Base-by-base conservation (phyloP, 371 early-diverging fungal species). In the Mucor mucedo region DNA sequence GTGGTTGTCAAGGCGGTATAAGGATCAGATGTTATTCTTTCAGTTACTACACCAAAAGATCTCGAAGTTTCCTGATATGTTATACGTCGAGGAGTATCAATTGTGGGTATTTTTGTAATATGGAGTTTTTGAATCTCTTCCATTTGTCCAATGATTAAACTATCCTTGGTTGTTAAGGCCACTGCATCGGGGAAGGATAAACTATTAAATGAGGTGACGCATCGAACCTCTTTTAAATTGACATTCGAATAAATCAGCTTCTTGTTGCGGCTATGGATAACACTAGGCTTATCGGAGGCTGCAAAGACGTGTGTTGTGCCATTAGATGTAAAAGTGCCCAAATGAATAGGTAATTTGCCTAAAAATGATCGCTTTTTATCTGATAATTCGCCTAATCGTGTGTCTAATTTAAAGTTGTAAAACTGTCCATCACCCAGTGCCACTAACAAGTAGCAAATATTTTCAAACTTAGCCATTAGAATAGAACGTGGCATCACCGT, bases 71-170 rank as follows among this genome's bases (percentile, higher is more conserved):
- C 85, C 52, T 91, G 84, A 55, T 92, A 84, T 0, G 82, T 82
- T 35, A 97, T 89, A 6, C 95, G 84, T 13, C 90, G 83, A 0
- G 91, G 88, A 60, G 85, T 88, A 62, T 95, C 95, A 32, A 71
- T 63, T 38, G 94, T 76, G 3, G 89, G 87, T 52, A 90, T 73
- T 32, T 84, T 89, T 21, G 87, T 87, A 54, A 96, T 88, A 66
- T 97, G 98, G 30, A 97, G 79, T 66, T 93, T 92, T 68, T 95
- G 94, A 56, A 94, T 90, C 28, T 89, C 87, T 58, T 97, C 95
- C 57, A 96, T 89, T 13, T 79, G 84, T 0, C 94, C 96, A 55
- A 97, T 85, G 30, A 84, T 75, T 21, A 96, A 76, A 0, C 84
- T 77, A 35, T 82, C 87, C 35, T 77, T 79, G 3, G 88, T 84